Percentiles rank a stretch among this genome's conserved stretches.
phyloP scores from a whole-genome alignment of 2,329 filamentous ascomycete genomes.

The Blastomyces percursus region DNA sequence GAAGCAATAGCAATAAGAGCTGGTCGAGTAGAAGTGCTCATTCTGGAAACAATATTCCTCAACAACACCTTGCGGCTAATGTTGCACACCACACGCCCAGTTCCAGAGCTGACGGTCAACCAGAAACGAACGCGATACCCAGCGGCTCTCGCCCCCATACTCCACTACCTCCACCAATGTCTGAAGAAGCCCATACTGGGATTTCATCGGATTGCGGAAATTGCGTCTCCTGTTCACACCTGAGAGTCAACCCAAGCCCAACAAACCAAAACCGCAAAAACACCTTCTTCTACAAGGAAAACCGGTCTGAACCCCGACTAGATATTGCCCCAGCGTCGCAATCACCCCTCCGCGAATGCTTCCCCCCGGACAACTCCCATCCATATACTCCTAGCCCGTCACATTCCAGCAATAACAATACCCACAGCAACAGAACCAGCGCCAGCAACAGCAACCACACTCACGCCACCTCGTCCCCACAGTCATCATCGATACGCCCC shows the following conservation, averaged over 20 bases:
- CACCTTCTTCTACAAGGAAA: conserved; percentile 2
- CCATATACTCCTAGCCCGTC: conserved; percentile 1
- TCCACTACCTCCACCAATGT: background rate
- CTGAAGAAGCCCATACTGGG: background rate
- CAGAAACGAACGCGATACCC: background rate
- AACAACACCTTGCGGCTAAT: background rate
- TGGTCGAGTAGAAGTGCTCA: conserved; percentile 4
- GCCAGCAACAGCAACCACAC: conserved; percentile 6
- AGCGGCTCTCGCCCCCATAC: background rate
- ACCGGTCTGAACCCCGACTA: background rate
- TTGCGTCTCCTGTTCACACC: background rate
- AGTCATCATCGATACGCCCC: conserved; percentile 7
- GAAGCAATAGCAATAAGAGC: conserved; percentile 2
- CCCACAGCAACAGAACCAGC: background rate
- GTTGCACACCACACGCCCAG: background rate
- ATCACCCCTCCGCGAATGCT: background rate
- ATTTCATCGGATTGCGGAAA: background rate
- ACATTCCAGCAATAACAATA: background rate
- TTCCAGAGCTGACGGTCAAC: background rate
- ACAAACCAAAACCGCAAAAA: conserved; percentile 2
- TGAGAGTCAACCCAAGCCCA: background rate
- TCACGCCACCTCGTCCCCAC: conserved; percentile 10
- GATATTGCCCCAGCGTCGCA: background rate
- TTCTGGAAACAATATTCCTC: background rate
- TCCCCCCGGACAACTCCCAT: conserved; percentile 4